phyloP scores from a whole-genome alignment of 2,329 filamentous ascomycete species.

The Mycocentrospora acerina region DNA sequence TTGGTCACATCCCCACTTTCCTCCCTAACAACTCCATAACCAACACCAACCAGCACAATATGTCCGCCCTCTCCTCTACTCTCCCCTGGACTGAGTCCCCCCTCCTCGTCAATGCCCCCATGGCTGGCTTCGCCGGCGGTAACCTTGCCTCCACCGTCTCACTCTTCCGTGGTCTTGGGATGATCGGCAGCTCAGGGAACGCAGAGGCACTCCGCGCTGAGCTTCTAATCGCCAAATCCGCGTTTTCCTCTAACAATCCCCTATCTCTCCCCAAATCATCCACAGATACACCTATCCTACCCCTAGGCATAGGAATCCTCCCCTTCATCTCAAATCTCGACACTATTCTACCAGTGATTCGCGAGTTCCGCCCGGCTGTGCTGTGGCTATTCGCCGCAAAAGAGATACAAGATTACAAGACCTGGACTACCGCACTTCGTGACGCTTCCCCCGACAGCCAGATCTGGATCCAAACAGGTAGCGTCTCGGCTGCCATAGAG shows the following conservation, averaged over 20 bases:
- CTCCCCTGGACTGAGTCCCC: constrained; percentile 59
- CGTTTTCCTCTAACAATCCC: constrained; percentile 15
- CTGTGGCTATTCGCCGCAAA: constrained; percentile 69
- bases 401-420: constrained; percentile 41
- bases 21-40: not conserved
- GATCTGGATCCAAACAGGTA: constrained; percentile 65
- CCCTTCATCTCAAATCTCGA: constrained; percentile 51
- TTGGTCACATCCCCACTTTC: too few species aligned
- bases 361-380: constrained; percentile 57
- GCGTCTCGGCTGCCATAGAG: constrained; percentile 56
- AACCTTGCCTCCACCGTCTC: constrained; percentile 64
- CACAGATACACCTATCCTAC: constrained; percentile 36
- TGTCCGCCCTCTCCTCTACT: constrained; percentile 15
- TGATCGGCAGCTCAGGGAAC: constrained; percentile 44
- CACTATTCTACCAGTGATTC: constrained; percentile 54
- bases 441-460: constrained; percentile 39
- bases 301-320: constrained; percentile 64
- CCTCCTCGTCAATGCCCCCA: constrained; percentile 65
- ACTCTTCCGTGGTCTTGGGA: constrained; percentile 50
- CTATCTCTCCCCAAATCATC: too few species aligned
- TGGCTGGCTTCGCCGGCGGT: constrained; percentile 62
- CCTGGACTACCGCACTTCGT: constrained; percentile 38
- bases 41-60: constrained; percentile 1
- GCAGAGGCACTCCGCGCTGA: constrained; percentile 32
- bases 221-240: constrained; percentile 25